Evolutionary conservation across 352 stramenopile species (phyloP), one percentile per base, ranked within the genome.

Genomic region (Hyaloperonospora brassicae): DNA sequence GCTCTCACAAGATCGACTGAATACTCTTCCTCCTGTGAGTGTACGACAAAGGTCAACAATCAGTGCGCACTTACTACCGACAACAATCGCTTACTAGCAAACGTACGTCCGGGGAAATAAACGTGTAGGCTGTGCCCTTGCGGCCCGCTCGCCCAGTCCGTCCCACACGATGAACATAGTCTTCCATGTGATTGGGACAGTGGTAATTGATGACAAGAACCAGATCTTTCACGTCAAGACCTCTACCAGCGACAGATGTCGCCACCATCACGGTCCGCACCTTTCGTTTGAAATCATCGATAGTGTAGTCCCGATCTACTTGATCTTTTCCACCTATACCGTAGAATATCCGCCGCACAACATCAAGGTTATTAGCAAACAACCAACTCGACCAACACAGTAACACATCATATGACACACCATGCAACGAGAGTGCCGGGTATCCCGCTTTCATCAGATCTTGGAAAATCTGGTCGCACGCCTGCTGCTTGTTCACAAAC

Each of bases 181-280:
- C 97, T 81, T 99, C 97, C 42, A 99, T 74, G 67, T 99, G 96
- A 66, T 99, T 99, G 0, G 97, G 97, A 47, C 91, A 97, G 47
- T 98, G 96, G 64, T 98, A 99, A 76, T 99, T 99, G 62, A 99
- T 97, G 30, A 99, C 97, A 59, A 98, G 95, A 35, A 95, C 78
- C 50, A 98, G 87, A 48, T 98, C 93, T 43, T 98, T 96, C 31
- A 99, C 97, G 64, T 99, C 97, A 39, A 99, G 81, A 54, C 97
- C 97, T 48, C 97, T 85, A 44, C 92, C 96, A 55, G 97, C 97
- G 39, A 99, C 97, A 35, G 81, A 95, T 9, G 97, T 99, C 25
- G 96, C 87, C 13, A 97, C 85, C 87, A 97, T 96, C 17, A 97
- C 61, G 25, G 89, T 96, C 25, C 86, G 74, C 42, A 94, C 78